Percentiles rank a stretch among this genome's conserved stretches.
These are phyloP conservation scores for Penicillium crystallinum DNA, from an alignment of 495 filamentous ascomycete species.

Conservation along the genomic window DNA sequence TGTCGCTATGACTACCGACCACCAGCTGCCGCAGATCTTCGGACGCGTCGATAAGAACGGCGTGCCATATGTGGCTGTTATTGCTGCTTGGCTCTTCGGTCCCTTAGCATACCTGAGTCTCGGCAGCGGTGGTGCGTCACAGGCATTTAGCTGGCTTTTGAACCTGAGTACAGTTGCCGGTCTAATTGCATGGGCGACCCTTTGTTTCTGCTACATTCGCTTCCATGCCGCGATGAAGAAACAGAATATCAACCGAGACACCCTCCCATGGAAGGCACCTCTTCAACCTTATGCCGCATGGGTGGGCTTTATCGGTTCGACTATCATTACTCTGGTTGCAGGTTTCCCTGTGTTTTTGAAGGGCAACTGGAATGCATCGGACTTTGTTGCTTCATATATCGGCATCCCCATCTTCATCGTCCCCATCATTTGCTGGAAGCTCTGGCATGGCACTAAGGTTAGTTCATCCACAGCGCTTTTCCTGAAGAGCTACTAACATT, in stretches of 20 bases:
- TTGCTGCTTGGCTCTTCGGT: constrained; percentile 29
- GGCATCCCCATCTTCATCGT: constrained; percentile 52
- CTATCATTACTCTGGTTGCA: constrained; percentile 37
- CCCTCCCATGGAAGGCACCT: constrained; percentile 53
- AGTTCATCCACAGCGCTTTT: neutral
- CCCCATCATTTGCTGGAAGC: constrained; percentile 57
- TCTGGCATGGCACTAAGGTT: constrained; percentile 47
- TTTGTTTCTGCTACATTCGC: constrained; percentile 56
- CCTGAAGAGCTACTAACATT: neutral
- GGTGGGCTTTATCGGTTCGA: constrained; percentile 53
- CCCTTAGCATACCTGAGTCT: constrained; percentile 37
- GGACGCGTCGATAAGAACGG: constrained; percentile 29
- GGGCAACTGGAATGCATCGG: constrained; percentile 32
- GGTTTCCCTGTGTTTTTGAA: constrained; percentile 39
- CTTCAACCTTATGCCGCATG: constrained; percentile 60
- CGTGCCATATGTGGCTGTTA: constrained; percentile 34
- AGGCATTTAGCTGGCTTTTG: constrained; percentile 56
- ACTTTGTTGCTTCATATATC: constrained; percentile 56
- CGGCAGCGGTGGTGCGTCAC: constrained; percentile 33
- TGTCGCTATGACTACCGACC: constrained; percentile 33
- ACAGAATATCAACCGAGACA: constrained; percentile 52
- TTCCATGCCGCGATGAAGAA: constrained; percentile 56
- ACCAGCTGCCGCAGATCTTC: constrained; percentile 31
- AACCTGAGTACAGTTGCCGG: constrained; percentile 54
- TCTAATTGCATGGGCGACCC: constrained; percentile 58